Base-by-base conservation (phyloP, 1,139 yeast genomes). In the Spencermartinsiella ligniputridi region DNA sequence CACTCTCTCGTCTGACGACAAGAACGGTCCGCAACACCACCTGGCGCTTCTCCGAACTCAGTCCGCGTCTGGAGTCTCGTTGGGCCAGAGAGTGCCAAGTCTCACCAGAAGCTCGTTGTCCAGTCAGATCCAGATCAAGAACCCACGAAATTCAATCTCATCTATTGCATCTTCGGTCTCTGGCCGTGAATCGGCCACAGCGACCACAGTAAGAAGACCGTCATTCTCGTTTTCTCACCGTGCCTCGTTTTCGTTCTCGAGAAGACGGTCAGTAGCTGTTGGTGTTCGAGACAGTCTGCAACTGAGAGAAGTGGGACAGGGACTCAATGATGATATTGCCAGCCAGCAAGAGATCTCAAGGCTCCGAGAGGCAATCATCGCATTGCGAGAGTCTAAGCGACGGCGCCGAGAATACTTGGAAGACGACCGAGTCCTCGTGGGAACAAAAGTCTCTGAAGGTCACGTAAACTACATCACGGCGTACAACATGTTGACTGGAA, bases 401-500 rank as follows among this genome's bases (percentile, higher is more conserved):
- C 66, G 66, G 49, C 61, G 73, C 37, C 61, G 63, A 32, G 77
- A 73, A 45, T 62, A 64, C 42, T 57, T 72, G 42, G 81, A 79
- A 41, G 87, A 80, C 52, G 87, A 79, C 54, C 71, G 74, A 41
- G 89, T 83, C 2, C 63, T 83, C 35, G 83, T 85, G 8, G 95
- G 95, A 1, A 84, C 86, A 51, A 82, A 83, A 54, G 92, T 89
- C 39, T 79, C 85, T 51, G 96, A 88, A 64, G 97, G 96, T 37
- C 97, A 92, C 60, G 89, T 81, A 43, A 92, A 90, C 64, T 94
- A 84, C 58, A 88, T 89, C 30, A 82, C 92, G 72, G 98, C 97
- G 1, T 94, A 92, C 64, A 89, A 92, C 64, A 92, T 94, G 97
- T 74, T 94, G 47, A 90, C 98, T 0, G 98, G 99, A 11, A 92